Conservation (phyloP, 1,284 basidiomycete species). For the Phylloporus gajari region DNA sequence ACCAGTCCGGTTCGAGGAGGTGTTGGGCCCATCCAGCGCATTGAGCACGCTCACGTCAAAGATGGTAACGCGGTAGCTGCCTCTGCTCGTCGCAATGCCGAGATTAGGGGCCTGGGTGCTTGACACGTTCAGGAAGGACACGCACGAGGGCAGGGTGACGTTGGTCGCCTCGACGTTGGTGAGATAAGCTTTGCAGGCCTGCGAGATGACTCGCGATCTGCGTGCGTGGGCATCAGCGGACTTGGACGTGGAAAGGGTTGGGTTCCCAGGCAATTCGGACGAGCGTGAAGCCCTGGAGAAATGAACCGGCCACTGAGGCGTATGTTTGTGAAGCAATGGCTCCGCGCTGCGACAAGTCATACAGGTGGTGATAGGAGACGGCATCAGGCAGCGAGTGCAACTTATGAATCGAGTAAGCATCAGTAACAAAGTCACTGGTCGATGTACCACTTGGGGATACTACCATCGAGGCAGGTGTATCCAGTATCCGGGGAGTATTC, state of each 20-base stretch:
- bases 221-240: slow-evolving; percentile 45
- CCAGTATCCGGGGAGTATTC: too few relatives aligned
- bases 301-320: slow-evolving; percentile 40
- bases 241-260: slow-evolving; percentile 46
- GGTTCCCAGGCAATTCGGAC: slow-evolving; percentile 42
- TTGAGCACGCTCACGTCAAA: slow-evolving; percentile 62
- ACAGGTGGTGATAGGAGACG: slow-evolving; percentile 14
- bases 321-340: slow-evolving; percentile 35
- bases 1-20: slow-evolving; percentile 51
- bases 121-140: slow-evolving; percentile 46
- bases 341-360: slow-evolving; percentile 34
- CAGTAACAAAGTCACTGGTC: too few relatives aligned
- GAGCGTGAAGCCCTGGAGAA: slow-evolving; percentile 45
- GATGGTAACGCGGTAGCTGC: slow-evolving; percentile 58
- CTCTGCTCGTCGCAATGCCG: slow-evolving; percentile 58
- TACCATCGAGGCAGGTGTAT: too few relatives aligned
- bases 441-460: too few relatives aligned
- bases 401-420: too few relatives aligned
- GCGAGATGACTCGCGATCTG: slow-evolving; percentile 40
- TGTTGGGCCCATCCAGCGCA: slow-evolving; percentile 61
- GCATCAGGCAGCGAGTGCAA: slow-evolving; percentile 17
- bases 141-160: slow-evolving; percentile 46
- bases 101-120: slow-evolving; percentile 47
- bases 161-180: slow-evolving; percentile 45
- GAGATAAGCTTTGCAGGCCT: slow-evolving; percentile 48